These are phyloP conservation scores for Potentilla sterilis DNA, from an alignment of 306 rosid genomes.

Conservation along the genomic window DNA sequence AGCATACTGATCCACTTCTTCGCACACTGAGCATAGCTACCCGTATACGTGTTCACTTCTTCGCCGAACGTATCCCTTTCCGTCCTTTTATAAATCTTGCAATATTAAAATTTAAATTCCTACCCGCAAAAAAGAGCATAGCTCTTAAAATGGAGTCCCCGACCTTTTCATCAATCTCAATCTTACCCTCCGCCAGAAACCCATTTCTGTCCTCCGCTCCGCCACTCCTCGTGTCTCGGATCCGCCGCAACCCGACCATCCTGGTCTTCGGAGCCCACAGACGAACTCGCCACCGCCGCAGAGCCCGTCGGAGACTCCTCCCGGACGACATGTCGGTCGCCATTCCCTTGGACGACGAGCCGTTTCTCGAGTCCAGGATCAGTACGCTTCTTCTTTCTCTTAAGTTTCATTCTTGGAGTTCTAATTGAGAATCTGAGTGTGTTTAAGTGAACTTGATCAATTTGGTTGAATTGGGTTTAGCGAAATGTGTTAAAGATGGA, in stretches of 20 bases:
- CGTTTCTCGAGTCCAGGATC: slow-evolving; percentile 41
- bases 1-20: no score
- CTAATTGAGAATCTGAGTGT: not conserved
- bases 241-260: slow-evolving; percentile 19
- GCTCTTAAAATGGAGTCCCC: slow-evolving; percentile 29
- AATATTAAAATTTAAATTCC: not conserved
- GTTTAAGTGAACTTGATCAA: not conserved
- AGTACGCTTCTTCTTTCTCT: slow-evolving; percentile 29
- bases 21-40: no score
- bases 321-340: slow-evolving; percentile 44
- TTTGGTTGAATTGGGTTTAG: not conserved
- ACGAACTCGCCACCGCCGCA: slow-evolving; percentile 38
- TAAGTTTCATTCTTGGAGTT: not conserved
- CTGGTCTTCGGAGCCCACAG: slow-evolving; percentile 21
- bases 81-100: no score
- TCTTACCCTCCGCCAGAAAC: slow-evolving; percentile 41
- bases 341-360: slow-evolving; percentile 41
- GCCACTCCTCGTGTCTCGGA: not conserved
- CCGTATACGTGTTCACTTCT: no score
- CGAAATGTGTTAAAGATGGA: not conserved
- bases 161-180: slow-evolving; percentile 33
- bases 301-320: slow-evolving; percentile 35
- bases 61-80: no score
- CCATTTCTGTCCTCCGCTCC: slow-evolving; percentile 24
- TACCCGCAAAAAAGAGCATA: not conserved